A percentile compares a stretch with the other conserved stretches of the same genome.
Conservation (phyloP, 2,329 filamentous ascomycete genomes). For the Monosporascus sp. region DNA sequence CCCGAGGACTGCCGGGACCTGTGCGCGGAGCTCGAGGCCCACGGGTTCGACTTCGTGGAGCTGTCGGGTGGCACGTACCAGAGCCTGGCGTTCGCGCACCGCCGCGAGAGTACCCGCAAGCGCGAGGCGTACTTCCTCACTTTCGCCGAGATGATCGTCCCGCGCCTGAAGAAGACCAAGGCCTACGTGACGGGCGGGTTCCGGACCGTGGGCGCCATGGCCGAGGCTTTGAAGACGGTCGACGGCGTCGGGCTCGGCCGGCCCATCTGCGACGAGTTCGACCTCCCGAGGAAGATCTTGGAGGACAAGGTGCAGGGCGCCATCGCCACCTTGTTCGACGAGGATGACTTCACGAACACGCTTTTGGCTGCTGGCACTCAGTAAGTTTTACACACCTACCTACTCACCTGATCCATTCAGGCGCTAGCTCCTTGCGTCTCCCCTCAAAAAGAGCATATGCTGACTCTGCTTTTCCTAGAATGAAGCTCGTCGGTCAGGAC, state of each 20-base stretch:
- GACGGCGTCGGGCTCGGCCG: constrained; percentile 32
- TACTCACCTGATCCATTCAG: neutral
- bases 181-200: constrained; percentile 58
- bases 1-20: constrained; percentile 26
- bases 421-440: too few species aligned
- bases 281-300: neutral
- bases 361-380: neutral
- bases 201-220: constrained; percentile 45
- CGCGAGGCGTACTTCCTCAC: constrained; percentile 65
- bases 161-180: constrained; percentile 35
- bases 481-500: constrained; percentile 27
- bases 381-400: neutral
- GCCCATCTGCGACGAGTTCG: neutral
- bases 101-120: constrained; percentile 37
- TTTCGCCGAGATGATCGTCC: constrained; percentile 46
- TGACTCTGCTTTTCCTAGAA: constrained; percentile 10
- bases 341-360: neutral
- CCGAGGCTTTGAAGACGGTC: constrained; percentile 37
- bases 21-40: constrained; percentile 47
- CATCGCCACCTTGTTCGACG: neutral
- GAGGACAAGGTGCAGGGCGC: neutral
- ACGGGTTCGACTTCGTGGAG: constrained; percentile 60
- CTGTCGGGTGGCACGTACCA: constrained; percentile 59
- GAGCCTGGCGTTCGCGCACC: constrained; percentile 37
- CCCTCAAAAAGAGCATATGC: too few species aligned